Evolutionary conservation across 2,329 filamentous ascomycete species (phyloP).

Genomic region (Davidsoniella virescens): DNA sequence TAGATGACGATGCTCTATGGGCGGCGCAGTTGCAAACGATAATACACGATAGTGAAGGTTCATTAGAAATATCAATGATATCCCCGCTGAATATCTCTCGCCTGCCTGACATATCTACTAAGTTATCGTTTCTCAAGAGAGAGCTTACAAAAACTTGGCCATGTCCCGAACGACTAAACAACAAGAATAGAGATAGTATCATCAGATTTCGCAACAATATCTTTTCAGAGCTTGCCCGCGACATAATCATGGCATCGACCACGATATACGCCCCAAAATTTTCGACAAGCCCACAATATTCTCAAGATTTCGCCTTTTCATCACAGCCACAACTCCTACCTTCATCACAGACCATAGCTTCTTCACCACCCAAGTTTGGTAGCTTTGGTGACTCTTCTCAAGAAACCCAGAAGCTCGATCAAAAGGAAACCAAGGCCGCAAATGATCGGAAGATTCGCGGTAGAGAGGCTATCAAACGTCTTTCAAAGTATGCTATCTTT

Average conservation of each 20-base stretch:
- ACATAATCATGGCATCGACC: background rate
- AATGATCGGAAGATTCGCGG: slow-evolving; percentile 2
- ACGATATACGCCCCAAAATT: background rate
- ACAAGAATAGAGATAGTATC: background rate
- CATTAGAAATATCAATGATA: background rate
- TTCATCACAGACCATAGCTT: background rate
- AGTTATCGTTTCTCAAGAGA: background rate
- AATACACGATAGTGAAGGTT: background rate
- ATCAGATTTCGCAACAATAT: background rate
- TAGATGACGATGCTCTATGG: background rate
- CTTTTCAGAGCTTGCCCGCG: background rate
- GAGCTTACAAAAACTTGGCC: slow-evolving; percentile 1
- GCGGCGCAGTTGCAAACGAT: background rate
- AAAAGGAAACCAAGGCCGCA: background rate
- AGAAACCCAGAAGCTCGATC: background rate
- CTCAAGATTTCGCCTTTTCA: background rate
- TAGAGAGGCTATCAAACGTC: slow-evolving; percentile 20
- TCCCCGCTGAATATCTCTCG: background rate
- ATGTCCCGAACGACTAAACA: background rate
- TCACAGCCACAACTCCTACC: background rate
- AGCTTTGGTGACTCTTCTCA: background rate
- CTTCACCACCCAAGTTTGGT: slow-evolving; percentile 1
- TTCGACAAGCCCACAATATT: background rate
- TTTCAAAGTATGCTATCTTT: slow-evolving; percentile 21
- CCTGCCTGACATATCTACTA: background rate